Conservation (phyloP, 352 stramenopile species). For the Stephanocyclus meneghinianus region DNA sequence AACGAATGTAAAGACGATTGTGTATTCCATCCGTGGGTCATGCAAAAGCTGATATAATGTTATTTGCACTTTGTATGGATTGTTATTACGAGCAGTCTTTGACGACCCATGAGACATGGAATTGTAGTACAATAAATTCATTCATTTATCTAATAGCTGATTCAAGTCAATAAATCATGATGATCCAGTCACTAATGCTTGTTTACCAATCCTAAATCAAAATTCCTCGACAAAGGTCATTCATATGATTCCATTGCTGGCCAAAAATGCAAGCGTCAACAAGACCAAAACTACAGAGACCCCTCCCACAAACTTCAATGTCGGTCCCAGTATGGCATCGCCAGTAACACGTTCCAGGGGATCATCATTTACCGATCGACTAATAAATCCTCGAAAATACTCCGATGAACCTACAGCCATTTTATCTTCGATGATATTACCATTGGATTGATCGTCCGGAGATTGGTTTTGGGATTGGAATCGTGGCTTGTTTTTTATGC, state of each 20-base stretch:
- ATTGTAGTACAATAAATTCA: neutral
- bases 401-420: constrained; percentile 31
- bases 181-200: too few relatives aligned
- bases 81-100: neutral
- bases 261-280: constrained; percentile 39
- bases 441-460: constrained; percentile 4
- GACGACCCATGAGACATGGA: neutral
- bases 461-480: neutral
- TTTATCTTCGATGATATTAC: neutral
- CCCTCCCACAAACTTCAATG: constrained; percentile 49
- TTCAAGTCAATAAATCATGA: too few relatives aligned
- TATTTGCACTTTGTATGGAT: neutral
- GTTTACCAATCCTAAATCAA: too few relatives aligned
- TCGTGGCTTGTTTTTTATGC: too few relatives aligned
- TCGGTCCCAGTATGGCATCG: constrained; percentile 46
- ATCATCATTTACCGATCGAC: constrained; percentile 40
- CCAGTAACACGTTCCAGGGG: constrained; percentile 41
- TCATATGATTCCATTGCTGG: constrained; percentile 35
- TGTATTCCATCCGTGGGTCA: constrained; percentile 32
- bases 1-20: constrained; percentile 24
- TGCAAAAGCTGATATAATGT: constrained; percentile 13
- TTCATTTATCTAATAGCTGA: too few relatives aligned
- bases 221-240: neutral
- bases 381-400: constrained; percentile 54
- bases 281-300: constrained; percentile 30